Base-by-base conservation (phyloP, 106 monocot species). In the Acorus gramineus region DNA sequence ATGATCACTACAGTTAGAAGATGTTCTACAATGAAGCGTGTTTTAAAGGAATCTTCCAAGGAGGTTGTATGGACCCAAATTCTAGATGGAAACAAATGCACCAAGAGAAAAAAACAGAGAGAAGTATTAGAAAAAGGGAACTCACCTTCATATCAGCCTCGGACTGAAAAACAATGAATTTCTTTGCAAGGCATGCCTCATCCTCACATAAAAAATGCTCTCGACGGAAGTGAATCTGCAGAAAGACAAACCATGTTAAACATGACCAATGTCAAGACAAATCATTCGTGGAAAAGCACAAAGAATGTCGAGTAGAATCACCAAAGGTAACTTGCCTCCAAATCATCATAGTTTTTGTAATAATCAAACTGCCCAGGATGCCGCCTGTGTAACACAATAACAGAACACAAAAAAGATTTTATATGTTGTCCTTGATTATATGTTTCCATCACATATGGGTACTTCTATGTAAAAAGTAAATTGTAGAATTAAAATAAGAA, bases 311-410 rank as follows among this genome's bases (percentile, higher is more conserved):
- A 7, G 44, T 47, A 55, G 28, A 1, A 42, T 59, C n/a, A 6
- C 8, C 7, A 1, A 59, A 59, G 59, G n/a, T 42, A 2, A 44
- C 7, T 50, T 70, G 91, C 96, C 96, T 98, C 96, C 7, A 98
- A 74, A 69, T 91, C 87, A 69, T 88, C 91, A 71, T 98, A 98
- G 64, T 85, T 91, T 47, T 66, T 81, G 73, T 69, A 98, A 79
- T 91, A 91, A 64, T 98, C 96, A 77, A 87, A 88, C 50, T 91
- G 80, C 43, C 87, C 91, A 51, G 96, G 91, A 68, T 91, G 85
- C 51, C 84, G 91, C 77, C 96, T 98, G 83, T 62, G 79, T 12
- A 63, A 52, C 11, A 50, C 53, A 67, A 60, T 11, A 66, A 66
- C 44, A 7, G 42, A 28, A 64, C 3, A 64, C 46, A 43, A 71